Evolutionary conservation across 2,329 filamentous ascomycete species (phyloP), one percentile per base, ranked within the genome.

Genomic region (Ophidiomyces ophidiicola): DNA sequence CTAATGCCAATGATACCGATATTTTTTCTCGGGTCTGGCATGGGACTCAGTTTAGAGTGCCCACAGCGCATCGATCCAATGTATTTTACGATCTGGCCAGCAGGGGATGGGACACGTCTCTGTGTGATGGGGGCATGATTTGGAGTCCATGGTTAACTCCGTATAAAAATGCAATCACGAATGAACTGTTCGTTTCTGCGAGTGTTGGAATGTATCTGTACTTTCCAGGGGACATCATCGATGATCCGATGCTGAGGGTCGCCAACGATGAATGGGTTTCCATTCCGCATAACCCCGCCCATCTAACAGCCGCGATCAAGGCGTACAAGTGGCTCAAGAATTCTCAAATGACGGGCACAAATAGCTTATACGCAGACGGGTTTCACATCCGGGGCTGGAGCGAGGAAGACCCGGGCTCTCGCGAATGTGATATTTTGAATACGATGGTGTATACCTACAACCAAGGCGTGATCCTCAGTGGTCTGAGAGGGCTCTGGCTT

Each of bases 131-230:
- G 15, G 88, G 88, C 31, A 92, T 96, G 82, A 72, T 77, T 10
- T 96, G 88, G 88, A 92, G 82, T 48, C 84, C 84, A 2, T 73
- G 75, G 24, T 63, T 88, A 19, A 60, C 70, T 26, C 85, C 86
- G 0, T 96, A 94, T 66, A 96, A 94, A 56, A 96, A 96, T 53
- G 85, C 88, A 46, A 92, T 96, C 51, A 96, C 88, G 20, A 94
- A 94, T 53, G 77, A 94, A 56, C 72, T 94, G 1, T 94, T 74
- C 62, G 83, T 94, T 44, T 71, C 87, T 0, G 85, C 84, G 0
- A 90, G 82, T 15, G 73, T 88, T 24, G 74, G 72, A 38, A 94
- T 96, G 88, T 94, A 93, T 55, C 70, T 90, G 4, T 73, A 88
- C 54, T 92, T 87, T 48, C 84, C 87, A 0, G 83, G 85, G 1